Percentiles rank a stretch among this genome's conserved stretches.
phyloP scores from a whole-genome alignment of 2,329 filamentous ascomycete genomes.

The Pyrenophora tritici-repentis region DNA sequence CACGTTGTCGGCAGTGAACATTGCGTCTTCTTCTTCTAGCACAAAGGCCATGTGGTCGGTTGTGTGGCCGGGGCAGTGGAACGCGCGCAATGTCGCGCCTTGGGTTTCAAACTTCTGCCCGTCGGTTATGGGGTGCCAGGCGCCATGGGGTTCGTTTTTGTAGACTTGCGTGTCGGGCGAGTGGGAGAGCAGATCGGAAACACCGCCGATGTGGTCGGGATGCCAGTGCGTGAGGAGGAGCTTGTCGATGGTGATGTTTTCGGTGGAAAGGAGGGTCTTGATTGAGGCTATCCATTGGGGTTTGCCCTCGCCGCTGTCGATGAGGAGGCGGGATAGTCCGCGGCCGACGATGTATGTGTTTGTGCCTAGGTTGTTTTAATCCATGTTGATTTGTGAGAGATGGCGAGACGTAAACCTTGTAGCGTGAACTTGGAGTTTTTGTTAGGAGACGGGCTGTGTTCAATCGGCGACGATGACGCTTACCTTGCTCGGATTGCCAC shows the following conservation, averaged over 20 bases:
- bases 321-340: conserved; percentile 72
- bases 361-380: conserved; percentile 63
- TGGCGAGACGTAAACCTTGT: conserved; percentile 56
- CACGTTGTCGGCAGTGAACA: conserved; percentile 90
- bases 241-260: conserved; percentile 70
- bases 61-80: conserved; percentile 76
- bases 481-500: conserved; percentile 87
- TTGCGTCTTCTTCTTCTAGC: conserved; percentile 75
- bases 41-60: conserved; percentile 81
- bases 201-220: conserved; percentile 79
- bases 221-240: conserved; percentile 93
- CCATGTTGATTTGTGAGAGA: neutral
- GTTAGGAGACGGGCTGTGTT: conserved; percentile 17
- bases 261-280: conserved; percentile 65
- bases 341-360: conserved; percentile 93
- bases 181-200: conserved; percentile 68
- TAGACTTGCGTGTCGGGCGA: conserved; percentile 68
- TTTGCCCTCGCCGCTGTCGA: conserved; percentile 88
- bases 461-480: conserved; percentile 14
- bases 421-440: conserved; percentile 59
- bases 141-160: conserved; percentile 64
- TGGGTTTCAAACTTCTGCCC: conserved; percentile 61
- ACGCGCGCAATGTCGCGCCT: conserved; percentile 69
- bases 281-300: conserved; percentile 73
- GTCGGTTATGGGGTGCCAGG: conserved; percentile 61